Evolutionary conservation across 1,284 basidiomycete species (phyloP).

Genomic region (Xerocomus amazonicus): DNA sequence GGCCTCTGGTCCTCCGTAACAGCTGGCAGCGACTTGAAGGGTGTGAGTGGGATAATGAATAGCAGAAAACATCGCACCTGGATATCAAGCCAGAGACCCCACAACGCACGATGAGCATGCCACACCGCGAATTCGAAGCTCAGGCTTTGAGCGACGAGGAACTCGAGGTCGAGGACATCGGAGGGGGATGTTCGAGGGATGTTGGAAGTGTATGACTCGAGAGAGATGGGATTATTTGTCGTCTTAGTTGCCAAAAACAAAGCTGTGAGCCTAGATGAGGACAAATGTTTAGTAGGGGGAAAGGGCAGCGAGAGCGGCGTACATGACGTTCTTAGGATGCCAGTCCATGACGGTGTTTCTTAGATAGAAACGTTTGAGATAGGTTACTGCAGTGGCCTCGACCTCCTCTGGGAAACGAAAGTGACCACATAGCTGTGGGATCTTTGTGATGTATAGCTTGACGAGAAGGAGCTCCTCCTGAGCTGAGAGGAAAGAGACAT

Average conservation of each 20-base stretch:
- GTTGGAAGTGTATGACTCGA: slow-evolving; percentile 78
- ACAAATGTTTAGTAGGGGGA: not conserved
- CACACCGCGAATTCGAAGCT: slow-evolving; percentile 92
- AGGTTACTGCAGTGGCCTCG: slow-evolving; percentile 87
- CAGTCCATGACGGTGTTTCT: slow-evolving; percentile 99
- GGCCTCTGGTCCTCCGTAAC: slow-evolving; percentile 40
- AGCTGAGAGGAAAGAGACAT: slow-evolving; percentile 41
- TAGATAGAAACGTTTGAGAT: slow-evolving; percentile 96
- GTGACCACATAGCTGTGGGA: slow-evolving; percentile 79
- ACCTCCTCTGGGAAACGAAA: slow-evolving; percentile 91
- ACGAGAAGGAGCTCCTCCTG: slow-evolving; percentile 88
- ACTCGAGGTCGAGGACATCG: slow-evolving; percentile 91
- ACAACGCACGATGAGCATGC: slow-evolving; percentile 85
- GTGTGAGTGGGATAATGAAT: slow-evolving; percentile 12
- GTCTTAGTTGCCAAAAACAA: slow-evolving; percentile 97
- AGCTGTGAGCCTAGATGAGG: slow-evolving; percentile 76
- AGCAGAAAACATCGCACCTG: slow-evolving; percentile 54
- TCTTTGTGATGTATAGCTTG: slow-evolving; percentile 84
- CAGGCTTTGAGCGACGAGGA: slow-evolving; percentile 90
- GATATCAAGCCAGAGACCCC: slow-evolving; percentile 88
- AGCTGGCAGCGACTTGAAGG: slow-evolving; percentile 48
- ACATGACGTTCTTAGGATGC: slow-evolving; percentile 99
- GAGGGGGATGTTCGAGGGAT: slow-evolving; percentile 76
- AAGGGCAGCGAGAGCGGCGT: slow-evolving; percentile 30
- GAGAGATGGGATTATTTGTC: slow-evolving; percentile 86